These are phyloP conservation scores for Jatropha multifida DNA, from an alignment of 441 rosid genomes.

Conservation along the genomic window DNA sequence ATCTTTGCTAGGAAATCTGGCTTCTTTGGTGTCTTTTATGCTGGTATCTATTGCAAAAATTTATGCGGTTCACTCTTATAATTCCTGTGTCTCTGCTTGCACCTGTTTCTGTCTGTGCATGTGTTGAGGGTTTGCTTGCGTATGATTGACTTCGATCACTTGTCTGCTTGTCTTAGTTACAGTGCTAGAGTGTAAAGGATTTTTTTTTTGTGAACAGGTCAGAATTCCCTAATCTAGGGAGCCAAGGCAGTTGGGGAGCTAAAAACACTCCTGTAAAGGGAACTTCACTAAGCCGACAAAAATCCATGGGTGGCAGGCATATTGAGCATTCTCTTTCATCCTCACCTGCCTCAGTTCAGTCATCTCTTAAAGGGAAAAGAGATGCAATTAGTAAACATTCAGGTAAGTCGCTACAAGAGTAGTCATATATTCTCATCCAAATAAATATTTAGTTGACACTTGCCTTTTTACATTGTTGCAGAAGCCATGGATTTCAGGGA, in stretches of 20 bases:
- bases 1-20: too few relatives aligned
- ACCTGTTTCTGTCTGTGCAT: background rate
- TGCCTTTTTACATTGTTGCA: conserved; percentile 36
- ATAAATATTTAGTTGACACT: conserved; percentile 11
- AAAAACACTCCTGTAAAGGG: conserved; percentile 63
- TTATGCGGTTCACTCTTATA: background rate
- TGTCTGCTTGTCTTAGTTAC: background rate
- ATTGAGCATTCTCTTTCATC: conserved; percentile 52
- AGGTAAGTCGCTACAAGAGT: conserved; percentile 38
- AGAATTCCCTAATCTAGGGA: conserved; percentile 62
- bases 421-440: background rate
- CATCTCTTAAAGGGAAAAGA: conserved; percentile 59
- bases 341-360: conserved; percentile 54
- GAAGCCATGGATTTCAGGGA: conserved; percentile 94
- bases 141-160: background rate
- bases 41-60: background rate
- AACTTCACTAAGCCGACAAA: conserved; percentile 63
- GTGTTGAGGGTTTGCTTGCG: background rate
- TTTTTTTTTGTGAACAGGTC: conserved; percentile 41
- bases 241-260: conserved; percentile 70
- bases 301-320: conserved; percentile 49
- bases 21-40: background rate
- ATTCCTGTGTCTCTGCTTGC: background rate
- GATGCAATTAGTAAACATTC: conserved; percentile 61
- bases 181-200: background rate